Conservation (phyloP, 768 basidiomycete genomes). For the Kwoniella sp. region DNA sequence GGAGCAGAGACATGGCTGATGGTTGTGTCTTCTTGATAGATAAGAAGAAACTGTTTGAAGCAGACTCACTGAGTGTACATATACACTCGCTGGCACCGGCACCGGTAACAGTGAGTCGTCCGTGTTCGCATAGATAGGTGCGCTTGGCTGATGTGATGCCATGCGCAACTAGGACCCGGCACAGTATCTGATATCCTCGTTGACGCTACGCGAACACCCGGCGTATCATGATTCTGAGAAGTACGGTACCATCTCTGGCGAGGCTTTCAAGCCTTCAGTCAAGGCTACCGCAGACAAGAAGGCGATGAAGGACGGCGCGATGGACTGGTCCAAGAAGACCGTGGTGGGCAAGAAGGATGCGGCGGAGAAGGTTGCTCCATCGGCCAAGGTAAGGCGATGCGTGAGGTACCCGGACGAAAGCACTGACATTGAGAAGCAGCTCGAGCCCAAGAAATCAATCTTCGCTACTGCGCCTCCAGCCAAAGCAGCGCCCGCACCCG, state of each 20-base stretch:
- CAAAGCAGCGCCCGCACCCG: neutral
- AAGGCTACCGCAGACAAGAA: constrained; percentile 1
- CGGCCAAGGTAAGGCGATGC: constrained; percentile 1
- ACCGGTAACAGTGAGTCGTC: constrained; percentile 26
- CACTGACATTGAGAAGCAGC: neutral
- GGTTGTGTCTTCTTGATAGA: constrained; percentile 1
- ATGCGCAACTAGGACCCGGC: constrained; percentile 30
- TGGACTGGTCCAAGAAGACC: constrained; percentile 28
- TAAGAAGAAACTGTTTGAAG: constrained; percentile 32
- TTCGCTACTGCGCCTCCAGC: neutral
- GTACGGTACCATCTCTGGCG: constrained; percentile 41
- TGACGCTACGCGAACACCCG: constrained; percentile 19
- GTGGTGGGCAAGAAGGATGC: constrained; percentile 13
- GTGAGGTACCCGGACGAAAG: neutral
- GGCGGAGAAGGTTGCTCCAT: constrained; percentile 1
- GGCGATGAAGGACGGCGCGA: constrained; percentile 36
- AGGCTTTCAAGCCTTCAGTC: constrained; percentile 13
- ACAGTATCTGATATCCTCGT: constrained; percentile 32
- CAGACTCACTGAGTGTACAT: constrained; percentile 27
- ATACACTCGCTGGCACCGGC: constrained; percentile 36
- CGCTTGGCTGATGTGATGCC: neutral
- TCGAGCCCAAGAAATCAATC: constrained; percentile 3
- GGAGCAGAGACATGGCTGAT: too few relatives aligned
- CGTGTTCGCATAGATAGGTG: neutral
- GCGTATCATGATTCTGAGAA: constrained; percentile 22